phyloP scores from a whole-genome alignment of 371 early-diverging fungal genomes.

The Amoeboaphelidium occidentale region DNA sequence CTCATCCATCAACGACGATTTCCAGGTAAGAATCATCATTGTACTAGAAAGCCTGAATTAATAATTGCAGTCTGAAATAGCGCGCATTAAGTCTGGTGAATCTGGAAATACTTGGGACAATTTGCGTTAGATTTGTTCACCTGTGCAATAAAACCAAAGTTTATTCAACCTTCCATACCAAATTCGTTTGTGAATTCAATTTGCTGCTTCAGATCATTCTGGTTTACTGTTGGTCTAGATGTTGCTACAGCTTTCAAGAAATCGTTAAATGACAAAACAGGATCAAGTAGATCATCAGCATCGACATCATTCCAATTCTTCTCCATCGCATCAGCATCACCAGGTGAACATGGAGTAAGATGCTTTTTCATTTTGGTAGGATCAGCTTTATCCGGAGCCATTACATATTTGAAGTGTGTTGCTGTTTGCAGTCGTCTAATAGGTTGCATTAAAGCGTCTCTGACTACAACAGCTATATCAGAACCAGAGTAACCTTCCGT shows the following conservation, averaged over 20 bases:
- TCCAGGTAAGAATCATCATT: too few relatives aligned
- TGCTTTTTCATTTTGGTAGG: constrained; percentile 21
- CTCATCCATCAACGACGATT: too few relatives aligned
- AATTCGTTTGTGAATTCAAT: constrained; percentile 71
- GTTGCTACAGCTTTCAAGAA: constrained; percentile 56
- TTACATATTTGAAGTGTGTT: constrained; percentile 76
- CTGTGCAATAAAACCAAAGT: not conserved
- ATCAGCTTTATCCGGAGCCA: constrained; percentile 28
- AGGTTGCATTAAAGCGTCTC: constrained; percentile 91
- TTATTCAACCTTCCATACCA: constrained; percentile 39
- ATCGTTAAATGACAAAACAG: constrained; percentile 51
- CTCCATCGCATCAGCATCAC: constrained; percentile 62
- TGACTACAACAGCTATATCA: constrained; percentile 72
- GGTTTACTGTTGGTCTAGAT: constrained; percentile 62
- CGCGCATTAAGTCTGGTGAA: too few relatives aligned
- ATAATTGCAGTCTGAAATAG: too few relatives aligned
- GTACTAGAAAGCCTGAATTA: too few relatives aligned
- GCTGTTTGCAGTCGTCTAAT: constrained; percentile 82
- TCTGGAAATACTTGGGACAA: too few relatives aligned
- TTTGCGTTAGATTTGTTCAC: not conserved
- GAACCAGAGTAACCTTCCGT: constrained; percentile 85
- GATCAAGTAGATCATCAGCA: constrained; percentile 67
- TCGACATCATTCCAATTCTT: constrained; percentile 71
- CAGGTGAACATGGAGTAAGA: constrained; percentile 85
- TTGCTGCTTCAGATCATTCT: constrained; percentile 49